These are phyloP conservation scores for Xylaria sp. DNA, from an alignment of 2,329 filamentous ascomycete genomes.

Conservation along the genomic window DNA sequence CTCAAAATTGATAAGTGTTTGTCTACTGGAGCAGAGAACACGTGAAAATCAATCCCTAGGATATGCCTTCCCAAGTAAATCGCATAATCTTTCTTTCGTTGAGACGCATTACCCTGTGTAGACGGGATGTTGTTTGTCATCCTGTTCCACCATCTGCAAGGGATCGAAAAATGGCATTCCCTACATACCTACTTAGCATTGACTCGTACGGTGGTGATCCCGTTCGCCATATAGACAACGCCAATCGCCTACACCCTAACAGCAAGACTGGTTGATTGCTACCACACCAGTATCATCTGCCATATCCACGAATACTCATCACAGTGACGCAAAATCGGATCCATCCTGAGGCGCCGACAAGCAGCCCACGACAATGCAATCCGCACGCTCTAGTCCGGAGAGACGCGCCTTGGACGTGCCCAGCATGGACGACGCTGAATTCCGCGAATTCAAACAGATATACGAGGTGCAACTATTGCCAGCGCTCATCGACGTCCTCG, in stretches of 20 bases:
- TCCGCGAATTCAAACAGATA: conserved; percentile 5
- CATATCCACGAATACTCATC: neutral
- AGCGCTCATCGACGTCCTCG: conserved; percentile 6
- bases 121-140: neutral
- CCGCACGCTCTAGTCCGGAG: neutral
- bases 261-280: neutral
- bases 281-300: neutral
- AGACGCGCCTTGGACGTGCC: neutral
- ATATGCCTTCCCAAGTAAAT: neutral
- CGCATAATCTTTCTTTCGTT: neutral
- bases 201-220: neutral
- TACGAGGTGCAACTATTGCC: conserved; percentile 15
- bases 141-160: conserved; percentile 3
- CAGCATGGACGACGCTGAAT: conserved; percentile 6
- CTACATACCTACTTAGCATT: neutral
- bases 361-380: neutral
- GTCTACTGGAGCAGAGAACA: neutral
- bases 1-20: neutral
- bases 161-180: neutral
- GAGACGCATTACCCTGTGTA: neutral
- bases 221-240: neutral
- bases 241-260: neutral
- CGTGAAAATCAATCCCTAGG: neutral
- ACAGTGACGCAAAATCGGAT: neutral
- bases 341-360: too few species aligned